These are phyloP conservation scores for Coniferiporia weirii DNA, from an alignment of 1,284 basidiomycete species.

Conservation along the genomic window DNA sequence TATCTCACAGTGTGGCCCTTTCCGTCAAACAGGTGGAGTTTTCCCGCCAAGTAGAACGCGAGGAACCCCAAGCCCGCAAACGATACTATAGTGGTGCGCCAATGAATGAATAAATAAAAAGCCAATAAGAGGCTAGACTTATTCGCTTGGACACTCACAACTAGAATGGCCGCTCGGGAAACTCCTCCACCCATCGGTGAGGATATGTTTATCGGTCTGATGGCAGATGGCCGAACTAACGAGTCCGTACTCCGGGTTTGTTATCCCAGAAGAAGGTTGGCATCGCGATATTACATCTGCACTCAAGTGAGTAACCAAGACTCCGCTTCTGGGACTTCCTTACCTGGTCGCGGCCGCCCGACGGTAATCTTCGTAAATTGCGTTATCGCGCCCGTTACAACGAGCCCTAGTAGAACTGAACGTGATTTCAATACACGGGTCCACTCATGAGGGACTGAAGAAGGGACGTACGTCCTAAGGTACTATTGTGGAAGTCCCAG, in stretches of 20 bases:
- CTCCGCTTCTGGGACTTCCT: slow-evolving; percentile 9
- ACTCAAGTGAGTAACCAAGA: neutral
- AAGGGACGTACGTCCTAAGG: slow-evolving; percentile 61
- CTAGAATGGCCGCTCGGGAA: slow-evolving; percentile 94
- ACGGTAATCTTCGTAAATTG: slow-evolving; percentile 85
- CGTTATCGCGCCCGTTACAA: slow-evolving; percentile 77
- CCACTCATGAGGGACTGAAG: slow-evolving; percentile 19
- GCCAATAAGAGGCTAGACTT: neutral
- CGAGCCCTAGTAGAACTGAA: slow-evolving; percentile 62
- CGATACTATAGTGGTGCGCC: slow-evolving; percentile 49
- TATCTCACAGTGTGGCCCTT: slow-evolving; percentile 68
- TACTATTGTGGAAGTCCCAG: slow-evolving; percentile 86
- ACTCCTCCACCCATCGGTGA: slow-evolving; percentile 87
- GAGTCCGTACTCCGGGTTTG: slow-evolving; percentile 71
- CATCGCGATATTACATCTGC: slow-evolving; percentile 81
- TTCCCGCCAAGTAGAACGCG: slow-evolving; percentile 84
- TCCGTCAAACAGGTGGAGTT: slow-evolving; percentile 85
- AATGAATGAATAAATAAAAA: neutral
- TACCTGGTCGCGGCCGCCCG: slow-evolving; percentile 83
- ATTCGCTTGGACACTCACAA: slow-evolving; percentile 38
- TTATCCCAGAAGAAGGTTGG: slow-evolving; percentile 60
- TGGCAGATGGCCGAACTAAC: slow-evolving; percentile 79
- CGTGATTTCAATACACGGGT: neutral
- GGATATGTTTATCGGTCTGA: slow-evolving; percentile 47
- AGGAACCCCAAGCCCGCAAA: slow-evolving; percentile 93